phyloP scores from a whole-genome alignment of 345 rosid genomes.

The Limnanthes douglasii region DNA sequence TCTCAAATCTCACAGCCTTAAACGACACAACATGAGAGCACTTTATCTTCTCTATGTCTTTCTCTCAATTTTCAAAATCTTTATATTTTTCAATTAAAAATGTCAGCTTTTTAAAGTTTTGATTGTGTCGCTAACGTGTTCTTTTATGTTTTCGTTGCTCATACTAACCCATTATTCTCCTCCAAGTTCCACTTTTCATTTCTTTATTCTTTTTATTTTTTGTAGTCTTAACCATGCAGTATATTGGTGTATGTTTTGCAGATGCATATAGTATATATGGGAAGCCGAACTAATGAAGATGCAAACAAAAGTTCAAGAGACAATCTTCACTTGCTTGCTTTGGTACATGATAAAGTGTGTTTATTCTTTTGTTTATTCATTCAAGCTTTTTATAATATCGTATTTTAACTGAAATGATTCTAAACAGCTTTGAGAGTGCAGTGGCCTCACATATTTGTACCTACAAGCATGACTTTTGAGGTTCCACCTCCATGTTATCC shows the following conservation, averaged over 20 bases:
- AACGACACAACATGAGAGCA: no score
- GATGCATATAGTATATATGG: no score
- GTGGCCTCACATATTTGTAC: neutral
- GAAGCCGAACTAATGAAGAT: neutral
- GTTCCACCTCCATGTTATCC: neutral
- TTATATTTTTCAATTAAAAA: no score
- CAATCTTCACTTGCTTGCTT: neutral
- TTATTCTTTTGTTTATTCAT: neutral
- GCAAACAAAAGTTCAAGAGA: neutral
- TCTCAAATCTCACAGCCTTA: no score
- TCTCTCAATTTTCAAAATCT: no score
- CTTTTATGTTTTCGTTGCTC: neutral
- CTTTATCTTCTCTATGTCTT: no score
- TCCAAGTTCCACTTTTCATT: neutral
- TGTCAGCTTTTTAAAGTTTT: no score
- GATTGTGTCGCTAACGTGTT: no score
- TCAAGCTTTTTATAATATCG: neutral
- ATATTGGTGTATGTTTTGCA: neutral
- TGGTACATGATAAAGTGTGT: no score
- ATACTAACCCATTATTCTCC: neutral
- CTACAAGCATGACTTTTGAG: constrained; percentile 1
- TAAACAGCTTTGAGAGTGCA: neutral
- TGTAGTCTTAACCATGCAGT: neutral
- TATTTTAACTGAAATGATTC: neutral
- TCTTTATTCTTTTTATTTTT: neutral